Percentiles rank a stretch among this genome's conserved stretches.
Conservation (phyloP, 805 yeast species). For the Nakazawaea ishiwadae region DNA sequence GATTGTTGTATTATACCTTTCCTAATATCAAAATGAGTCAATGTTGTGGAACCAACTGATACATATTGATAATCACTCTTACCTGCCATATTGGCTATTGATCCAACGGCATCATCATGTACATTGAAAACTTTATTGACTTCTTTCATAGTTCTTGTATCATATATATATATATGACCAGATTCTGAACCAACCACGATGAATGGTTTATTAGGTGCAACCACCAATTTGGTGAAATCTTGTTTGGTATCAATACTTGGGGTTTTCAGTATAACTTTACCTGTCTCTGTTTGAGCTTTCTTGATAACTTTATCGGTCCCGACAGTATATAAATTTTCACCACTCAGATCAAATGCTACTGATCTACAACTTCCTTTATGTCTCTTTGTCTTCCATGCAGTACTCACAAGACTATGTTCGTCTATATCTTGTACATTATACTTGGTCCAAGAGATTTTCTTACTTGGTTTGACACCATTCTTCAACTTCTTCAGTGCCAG, state of each 20-base stretch:
- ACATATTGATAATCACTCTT: slow-evolving; percentile 75
- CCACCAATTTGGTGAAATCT: slow-evolving; percentile 37
- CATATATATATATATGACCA: slow-evolving; percentile 63
- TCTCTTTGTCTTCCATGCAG: slow-evolving; percentile 79
- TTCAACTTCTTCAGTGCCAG: slow-evolving; percentile 19
- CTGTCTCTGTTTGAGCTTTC: slow-evolving; percentile 64
- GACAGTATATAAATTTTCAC: slow-evolving; percentile 55
- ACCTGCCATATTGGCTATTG: slow-evolving; percentile 64
- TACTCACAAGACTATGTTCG: slow-evolving; percentile 23
- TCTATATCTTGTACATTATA: slow-evolving; percentile 18
- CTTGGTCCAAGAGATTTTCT: neutral
- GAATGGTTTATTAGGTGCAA: slow-evolving; percentile 42
- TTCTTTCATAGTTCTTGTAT: slow-evolving; percentile 47
- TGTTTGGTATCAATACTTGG: slow-evolving; percentile 10
- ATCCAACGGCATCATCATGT: slow-evolving; percentile 77
- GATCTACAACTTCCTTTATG: slow-evolving; percentile 88
- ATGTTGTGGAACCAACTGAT: slow-evolving; percentile 76
- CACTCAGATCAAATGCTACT: slow-evolving; percentile 59
- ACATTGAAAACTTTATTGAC: slow-evolving; percentile 46
- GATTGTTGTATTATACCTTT: slow-evolving; percentile 62
- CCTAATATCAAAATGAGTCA: slow-evolving; percentile 74
- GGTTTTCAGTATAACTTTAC: slow-evolving; percentile 65
- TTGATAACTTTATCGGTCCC: slow-evolving; percentile 82
- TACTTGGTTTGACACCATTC: slow-evolving; percentile 12
- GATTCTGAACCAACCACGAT: slow-evolving; percentile 62